Evolutionary conservation across 2,329 filamentous ascomycete genomes (phyloP).

Genomic region (Rhynchosporium secalis): DNA sequence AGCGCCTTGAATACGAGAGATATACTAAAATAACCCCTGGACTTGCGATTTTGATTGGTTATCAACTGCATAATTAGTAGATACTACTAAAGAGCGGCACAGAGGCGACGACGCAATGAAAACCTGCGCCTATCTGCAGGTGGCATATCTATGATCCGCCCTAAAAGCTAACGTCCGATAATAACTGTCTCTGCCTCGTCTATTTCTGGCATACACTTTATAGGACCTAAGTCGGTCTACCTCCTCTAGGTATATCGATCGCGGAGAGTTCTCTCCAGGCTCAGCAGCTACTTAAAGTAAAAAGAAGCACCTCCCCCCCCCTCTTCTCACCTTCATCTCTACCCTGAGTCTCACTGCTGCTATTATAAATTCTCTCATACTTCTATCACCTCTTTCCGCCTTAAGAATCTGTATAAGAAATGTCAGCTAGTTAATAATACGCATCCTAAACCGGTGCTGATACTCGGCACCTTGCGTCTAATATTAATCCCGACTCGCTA

Average conservation of each 20-base stretch:
- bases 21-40: conserved; percentile 1
- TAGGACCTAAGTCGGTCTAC: background rate
- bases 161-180: conserved; percentile 8
- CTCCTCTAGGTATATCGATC: conserved; percentile 3
- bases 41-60: too few species aligned
- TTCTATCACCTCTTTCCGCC: background rate
- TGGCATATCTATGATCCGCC: conserved; percentile 10
- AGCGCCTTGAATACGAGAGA: conserved; percentile 6
- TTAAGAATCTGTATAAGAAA: conserved; percentile 10
- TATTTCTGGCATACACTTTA: conserved; percentile 5
- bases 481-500: background rate
- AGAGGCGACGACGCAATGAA: conserved; percentile 8
- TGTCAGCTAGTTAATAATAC: conserved; percentile 1
- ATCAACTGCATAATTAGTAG: conserved; percentile 7
- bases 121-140: conserved; percentile 8
- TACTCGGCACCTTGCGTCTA: background rate
- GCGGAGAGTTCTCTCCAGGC: conserved; percentile 5
- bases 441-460: background rate
- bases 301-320: background rate
- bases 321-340: too few species aligned
- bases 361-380: too few species aligned
- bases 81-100: conserved; percentile 7
- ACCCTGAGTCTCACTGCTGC: too few species aligned
- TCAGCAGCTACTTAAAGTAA: conserved; percentile 1
- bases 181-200: conserved; percentile 12